Evolutionary conservation across 1,139 yeast genomes (phyloP).

Genomic region (Scheffersomyces cryptocercus): DNA sequence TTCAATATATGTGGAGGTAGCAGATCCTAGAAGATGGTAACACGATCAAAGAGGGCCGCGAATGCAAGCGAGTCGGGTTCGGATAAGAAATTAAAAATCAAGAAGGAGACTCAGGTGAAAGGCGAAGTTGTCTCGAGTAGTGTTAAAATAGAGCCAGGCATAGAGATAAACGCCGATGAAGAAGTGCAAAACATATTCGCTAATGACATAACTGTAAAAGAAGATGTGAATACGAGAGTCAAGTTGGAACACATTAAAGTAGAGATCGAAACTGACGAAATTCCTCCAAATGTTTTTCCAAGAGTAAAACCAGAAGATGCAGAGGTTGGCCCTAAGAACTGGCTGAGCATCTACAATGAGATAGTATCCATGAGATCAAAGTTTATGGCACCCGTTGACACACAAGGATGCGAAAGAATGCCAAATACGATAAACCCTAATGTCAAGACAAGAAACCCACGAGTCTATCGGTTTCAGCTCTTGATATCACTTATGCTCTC

Average conservation of each 20-base stretch:
- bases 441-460: constrained; percentile 30
- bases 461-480: constrained; percentile 66
- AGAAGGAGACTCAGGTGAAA: too few species aligned
- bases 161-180: too few species aligned
- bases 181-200: too few species aligned
- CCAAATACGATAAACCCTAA: constrained; percentile 50
- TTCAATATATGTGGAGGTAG: too few species aligned
- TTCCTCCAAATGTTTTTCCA: constrained; percentile 3
- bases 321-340: constrained; percentile 41
- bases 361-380: constrained; percentile 66
- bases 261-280: constrained; percentile 1
- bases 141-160: too few species aligned
- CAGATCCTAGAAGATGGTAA: too few species aligned
- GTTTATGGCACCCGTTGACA: constrained; percentile 79
- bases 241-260: constrained; percentile 3
- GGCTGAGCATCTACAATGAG: constrained; percentile 57
- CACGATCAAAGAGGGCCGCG: too few species aligned
- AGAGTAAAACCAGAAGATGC: constrained; percentile 4
- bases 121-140: too few species aligned
- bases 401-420: constrained; percentile 82
- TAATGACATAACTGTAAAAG: neutral
- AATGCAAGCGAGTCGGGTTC: too few species aligned
- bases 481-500: constrained; percentile 83
- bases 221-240: neutral
- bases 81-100: too few species aligned